Conservation (phyloP, 805 yeast genomes). For the Ogataea methanolica region DNA sequence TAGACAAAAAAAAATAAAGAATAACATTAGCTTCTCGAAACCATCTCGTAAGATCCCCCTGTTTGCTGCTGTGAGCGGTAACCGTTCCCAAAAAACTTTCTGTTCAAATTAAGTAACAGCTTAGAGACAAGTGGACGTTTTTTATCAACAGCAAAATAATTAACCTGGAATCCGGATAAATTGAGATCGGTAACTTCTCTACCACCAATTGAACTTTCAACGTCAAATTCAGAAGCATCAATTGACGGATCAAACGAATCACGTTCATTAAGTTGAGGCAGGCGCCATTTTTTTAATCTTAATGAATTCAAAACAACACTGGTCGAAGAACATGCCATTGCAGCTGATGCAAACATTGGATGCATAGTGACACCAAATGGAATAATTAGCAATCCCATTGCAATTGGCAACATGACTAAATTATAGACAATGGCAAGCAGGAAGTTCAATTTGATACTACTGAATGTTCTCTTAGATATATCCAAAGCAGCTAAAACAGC, state of each 20-base stretch:
- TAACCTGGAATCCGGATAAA: background rate
- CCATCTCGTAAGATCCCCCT: background rate
- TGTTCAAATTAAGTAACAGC: background rate
- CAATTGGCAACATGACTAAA: conserved; percentile 81
- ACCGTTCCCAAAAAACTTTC: background rate
- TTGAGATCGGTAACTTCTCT: background rate
- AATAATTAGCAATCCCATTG: conserved; percentile 80
- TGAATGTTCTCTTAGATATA: conserved; percentile 65
- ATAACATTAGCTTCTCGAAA: background rate
- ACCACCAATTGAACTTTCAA: conserved; percentile 5
- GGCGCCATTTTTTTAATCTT: conserved; percentile 60
- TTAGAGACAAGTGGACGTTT: background rate
- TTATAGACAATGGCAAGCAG: conserved; percentile 86
- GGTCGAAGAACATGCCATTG: conserved; percentile 91
- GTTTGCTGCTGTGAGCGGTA: background rate
- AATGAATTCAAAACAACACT: conserved; percentile 84
- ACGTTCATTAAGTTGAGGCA: conserved; percentile 3
- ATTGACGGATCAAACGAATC: background rate
- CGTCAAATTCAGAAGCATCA: too few species aligned
- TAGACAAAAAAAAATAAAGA: too few species aligned
- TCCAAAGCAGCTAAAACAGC: conserved; percentile 62
- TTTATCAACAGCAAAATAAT: background rate
- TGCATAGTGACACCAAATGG: conserved; percentile 75
- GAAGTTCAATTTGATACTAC: conserved; percentile 74
- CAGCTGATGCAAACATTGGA: conserved; percentile 85